Conservation (phyloP, 2,329 filamentous ascomycete genomes). For the Pseudogymnoascus sp. region DNA sequence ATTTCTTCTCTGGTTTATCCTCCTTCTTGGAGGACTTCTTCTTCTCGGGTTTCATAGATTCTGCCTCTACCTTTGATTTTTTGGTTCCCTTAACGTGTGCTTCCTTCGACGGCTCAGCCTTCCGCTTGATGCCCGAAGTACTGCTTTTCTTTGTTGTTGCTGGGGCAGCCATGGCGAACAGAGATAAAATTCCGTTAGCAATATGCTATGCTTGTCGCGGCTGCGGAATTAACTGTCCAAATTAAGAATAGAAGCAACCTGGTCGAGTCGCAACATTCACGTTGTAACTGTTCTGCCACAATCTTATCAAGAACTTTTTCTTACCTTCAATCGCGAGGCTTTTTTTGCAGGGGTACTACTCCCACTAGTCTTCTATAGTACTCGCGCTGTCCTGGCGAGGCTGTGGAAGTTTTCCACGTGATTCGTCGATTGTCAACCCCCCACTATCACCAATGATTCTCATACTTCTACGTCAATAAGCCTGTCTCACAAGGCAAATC, state of each 20-base stretch:
- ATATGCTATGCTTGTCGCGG: neutral
- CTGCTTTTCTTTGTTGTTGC: slow-evolving; percentile 35
- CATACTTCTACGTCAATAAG: slow-evolving; percentile 7
- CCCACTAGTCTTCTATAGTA: neutral
- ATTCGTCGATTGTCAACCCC: slow-evolving; percentile 3
- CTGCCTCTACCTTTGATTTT: slow-evolving; percentile 38
- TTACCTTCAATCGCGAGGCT: slow-evolving; percentile 6
- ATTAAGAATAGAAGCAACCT: slow-evolving; percentile 2
- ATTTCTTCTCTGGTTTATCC: slow-evolving; percentile 26
- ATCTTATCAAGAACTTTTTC: slow-evolving; percentile 11
- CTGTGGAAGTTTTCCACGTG: slow-evolving; percentile 4
- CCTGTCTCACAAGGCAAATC: slow-evolving; percentile 5
- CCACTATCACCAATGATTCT: slow-evolving; percentile 7
- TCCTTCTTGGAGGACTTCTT: slow-evolving; percentile 27
- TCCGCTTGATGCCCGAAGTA: slow-evolving; percentile 46
- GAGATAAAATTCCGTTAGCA: neutral
- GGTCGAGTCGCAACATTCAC: slow-evolving; percentile 3
- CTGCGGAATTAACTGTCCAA: neutral
- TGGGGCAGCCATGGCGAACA: slow-evolving; percentile 10
- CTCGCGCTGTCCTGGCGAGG: slow-evolving; percentile 3
- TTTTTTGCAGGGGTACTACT: slow-evolving; percentile 8
- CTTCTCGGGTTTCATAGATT: slow-evolving; percentile 27
- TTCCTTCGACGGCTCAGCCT: slow-evolving; percentile 40
- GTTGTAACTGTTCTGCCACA: slow-evolving; percentile 8
- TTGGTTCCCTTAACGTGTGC: slow-evolving; percentile 37